A percentile compares a stretch with the other conserved stretches of the same genome.
phyloP scores from a whole-genome alignment of 2,329 filamentous ascomycete species.

The Ceratocystis variospora region DNA sequence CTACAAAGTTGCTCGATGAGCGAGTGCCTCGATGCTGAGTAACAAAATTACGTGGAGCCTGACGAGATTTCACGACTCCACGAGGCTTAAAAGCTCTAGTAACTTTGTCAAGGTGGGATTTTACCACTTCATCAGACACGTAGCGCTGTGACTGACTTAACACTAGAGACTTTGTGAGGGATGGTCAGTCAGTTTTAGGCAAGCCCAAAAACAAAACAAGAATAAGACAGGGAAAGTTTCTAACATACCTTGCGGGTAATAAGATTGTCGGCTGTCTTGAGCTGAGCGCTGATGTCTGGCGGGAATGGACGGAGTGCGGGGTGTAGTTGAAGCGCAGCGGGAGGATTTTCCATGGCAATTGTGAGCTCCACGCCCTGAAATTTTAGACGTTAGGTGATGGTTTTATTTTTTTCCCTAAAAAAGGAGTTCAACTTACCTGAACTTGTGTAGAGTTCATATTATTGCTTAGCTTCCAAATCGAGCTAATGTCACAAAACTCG shows the following conservation, averaged over 20 bases:
- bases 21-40: slow-evolving; percentile 22
- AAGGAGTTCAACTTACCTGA: background rate
- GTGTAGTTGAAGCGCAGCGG: background rate
- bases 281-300: background rate
- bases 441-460: background rate
- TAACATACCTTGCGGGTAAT: background rate
- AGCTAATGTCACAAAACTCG: slow-evolving; percentile 6
- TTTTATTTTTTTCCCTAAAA: background rate
- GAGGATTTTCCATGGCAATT: background rate
- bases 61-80: slow-evolving; percentile 1
- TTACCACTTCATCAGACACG: background rate
- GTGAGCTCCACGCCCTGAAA: background rate
- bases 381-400: background rate
- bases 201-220: too few relatives aligned
- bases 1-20: slow-evolving; percentile 30
- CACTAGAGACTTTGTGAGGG: background rate
- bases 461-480: background rate
- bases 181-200: background rate
- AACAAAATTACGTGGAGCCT: background rate
- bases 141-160: background rate
- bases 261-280: background rate
- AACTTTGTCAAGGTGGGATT: background rate
- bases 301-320: background rate
- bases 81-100: slow-evolving; percentile 1
- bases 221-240: background rate